phyloP scores from a whole-genome alignment of 495 filamentous ascomycete genomes.

The Alectoria sarmentosa region DNA sequence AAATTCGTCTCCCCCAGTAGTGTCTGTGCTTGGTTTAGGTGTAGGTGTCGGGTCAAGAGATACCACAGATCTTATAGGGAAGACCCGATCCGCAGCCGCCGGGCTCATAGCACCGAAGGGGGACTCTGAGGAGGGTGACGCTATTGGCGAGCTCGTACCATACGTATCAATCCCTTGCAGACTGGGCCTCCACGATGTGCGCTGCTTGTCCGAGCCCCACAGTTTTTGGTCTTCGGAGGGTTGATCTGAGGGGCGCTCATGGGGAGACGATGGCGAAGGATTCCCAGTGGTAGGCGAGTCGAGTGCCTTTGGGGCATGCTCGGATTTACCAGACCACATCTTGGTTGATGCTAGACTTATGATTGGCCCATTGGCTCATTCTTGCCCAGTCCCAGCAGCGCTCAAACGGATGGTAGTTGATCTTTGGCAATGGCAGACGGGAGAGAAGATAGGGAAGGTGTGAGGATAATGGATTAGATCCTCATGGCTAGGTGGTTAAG shows the following conservation, averaged over 20 bases:
- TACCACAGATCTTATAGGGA: constrained; percentile 76
- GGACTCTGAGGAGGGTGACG: constrained; percentile 10
- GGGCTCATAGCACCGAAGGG: constrained; percentile 35
- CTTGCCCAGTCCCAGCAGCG: neutral
- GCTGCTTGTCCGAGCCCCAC: constrained; percentile 1
- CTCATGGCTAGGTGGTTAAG: neutral
- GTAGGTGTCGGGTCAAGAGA: constrained; percentile 54
- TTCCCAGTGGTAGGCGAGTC: neutral
- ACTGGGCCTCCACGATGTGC: neutral
- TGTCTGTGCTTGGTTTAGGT: constrained; percentile 18
- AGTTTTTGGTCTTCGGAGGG: constrained; percentile 6
- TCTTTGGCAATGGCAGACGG: neutral
- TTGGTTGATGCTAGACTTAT: neutral
- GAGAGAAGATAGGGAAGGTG: neutral
- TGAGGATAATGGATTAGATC: neutral
- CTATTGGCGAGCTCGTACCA: constrained; percentile 10
- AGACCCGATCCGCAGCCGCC: constrained; percentile 58
- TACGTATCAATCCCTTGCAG: neutral
- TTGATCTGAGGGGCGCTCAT: constrained; percentile 14
- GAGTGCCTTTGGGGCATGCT: neutral
- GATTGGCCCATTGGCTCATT: neutral
- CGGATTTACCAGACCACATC: constrained; percentile 1
- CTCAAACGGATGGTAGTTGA: neutral
- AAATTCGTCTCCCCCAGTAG: constrained; percentile 18
- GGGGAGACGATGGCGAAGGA: constrained; percentile 1